A percentile compares a stretch with the other conserved stretches of the same genome.
These are phyloP conservation scores for Kregervanrija delftensis DNA, from an alignment of 805 yeast species.

Conservation along the genomic window DNA sequence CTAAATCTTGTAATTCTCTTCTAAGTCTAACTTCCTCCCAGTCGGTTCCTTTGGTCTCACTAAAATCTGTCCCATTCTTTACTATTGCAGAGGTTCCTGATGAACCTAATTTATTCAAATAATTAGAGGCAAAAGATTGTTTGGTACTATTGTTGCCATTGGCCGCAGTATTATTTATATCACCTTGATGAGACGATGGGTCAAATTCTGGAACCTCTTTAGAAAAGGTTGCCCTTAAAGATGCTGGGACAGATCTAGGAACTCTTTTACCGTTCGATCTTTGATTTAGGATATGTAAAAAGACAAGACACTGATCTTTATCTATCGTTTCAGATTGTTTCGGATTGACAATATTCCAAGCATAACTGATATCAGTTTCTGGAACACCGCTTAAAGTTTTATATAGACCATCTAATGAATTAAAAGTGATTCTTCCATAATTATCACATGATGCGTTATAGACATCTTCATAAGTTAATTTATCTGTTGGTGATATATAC, in stretches of 20 bases:
- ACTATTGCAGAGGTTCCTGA: conserved; percentile 20
- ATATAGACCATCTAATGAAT: conserved; percentile 63
- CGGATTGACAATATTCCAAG: conserved; percentile 95
- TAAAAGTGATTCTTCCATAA: conserved; percentile 74
- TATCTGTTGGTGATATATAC: conserved; percentile 92
- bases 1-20: conserved; percentile 71
- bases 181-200: conserved; percentile 47
- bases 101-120: conserved; percentile 52
- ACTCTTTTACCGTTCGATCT: conserved; percentile 71
- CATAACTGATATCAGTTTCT: conserved; percentile 73
- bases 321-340: conserved; percentile 81
- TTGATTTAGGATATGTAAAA: conserved; percentile 85
- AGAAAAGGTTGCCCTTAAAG: conserved; percentile 84
- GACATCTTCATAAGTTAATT: conserved; percentile 68
- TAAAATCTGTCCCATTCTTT: conserved; percentile 48
- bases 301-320: conserved; percentile 86
- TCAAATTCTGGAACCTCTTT: conserved; percentile 77
- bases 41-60: conserved; percentile 69
- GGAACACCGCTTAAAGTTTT: conserved; percentile 67
- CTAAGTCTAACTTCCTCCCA: conserved; percentile 88
- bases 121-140: conserved; percentile 46
- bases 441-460: conserved; percentile 69
- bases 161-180: conserved; percentile 18
- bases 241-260: conserved; percentile 92
- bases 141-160: conserved; percentile 12